Conservation (phyloP, 768 basidiomycete species). For the Boletellus ananiceps region DNA sequence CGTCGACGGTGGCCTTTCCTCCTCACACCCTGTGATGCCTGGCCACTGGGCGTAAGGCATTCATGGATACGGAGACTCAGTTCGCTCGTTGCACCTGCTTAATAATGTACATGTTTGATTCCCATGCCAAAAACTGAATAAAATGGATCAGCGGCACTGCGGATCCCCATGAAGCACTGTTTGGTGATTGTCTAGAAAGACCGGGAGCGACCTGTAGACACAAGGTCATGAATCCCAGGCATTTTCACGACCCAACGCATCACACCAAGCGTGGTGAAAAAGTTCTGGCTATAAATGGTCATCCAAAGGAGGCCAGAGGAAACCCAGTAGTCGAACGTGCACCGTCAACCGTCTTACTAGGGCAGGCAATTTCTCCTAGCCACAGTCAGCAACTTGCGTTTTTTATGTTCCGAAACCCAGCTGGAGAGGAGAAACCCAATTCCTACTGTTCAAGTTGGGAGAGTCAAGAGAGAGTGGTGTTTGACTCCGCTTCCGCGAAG, state of each 20-base stretch:
- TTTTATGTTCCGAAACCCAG: not conserved
- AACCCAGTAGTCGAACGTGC: no score
- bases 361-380: no score
- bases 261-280: no score
- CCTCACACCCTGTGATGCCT: slow-evolving; percentile 74
- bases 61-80: not conserved
- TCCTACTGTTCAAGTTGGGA: not conserved
- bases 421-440: not conserved
- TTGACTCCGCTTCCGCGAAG: slow-evolving; percentile 30
- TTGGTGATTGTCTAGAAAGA: not conserved
- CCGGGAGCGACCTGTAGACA: no score
- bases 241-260: no score
- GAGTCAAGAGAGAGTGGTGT: not conserved
- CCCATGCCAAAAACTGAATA: no score
- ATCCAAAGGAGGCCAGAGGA: no score
- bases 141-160: not conserved
- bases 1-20: slow-evolving; percentile 82
- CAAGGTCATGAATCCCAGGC: no score
- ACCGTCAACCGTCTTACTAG: no score
- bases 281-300: no score
- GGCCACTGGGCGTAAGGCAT: slow-evolving; percentile 59
- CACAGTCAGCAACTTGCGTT: no score
- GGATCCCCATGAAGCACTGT: not conserved
- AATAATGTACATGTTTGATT: no score
- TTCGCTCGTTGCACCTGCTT: not conserved